These are phyloP conservation scores for Petunia axillaris DNA, from an alignment of 257 asterid genomes.

Conservation along the genomic window DNA sequence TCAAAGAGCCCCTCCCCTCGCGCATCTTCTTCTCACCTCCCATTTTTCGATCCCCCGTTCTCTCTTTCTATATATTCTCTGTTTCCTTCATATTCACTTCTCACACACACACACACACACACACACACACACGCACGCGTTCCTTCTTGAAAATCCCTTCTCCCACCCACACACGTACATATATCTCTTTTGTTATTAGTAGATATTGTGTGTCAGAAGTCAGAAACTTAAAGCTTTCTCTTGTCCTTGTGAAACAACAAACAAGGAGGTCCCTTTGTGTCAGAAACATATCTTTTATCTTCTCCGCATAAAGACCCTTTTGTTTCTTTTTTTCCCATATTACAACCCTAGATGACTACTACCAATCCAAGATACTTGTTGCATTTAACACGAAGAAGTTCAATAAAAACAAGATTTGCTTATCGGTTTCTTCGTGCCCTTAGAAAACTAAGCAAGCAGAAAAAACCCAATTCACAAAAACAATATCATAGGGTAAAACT, in stretches of 20 bases:
- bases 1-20: slow-evolving; percentile 31
- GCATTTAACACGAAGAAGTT: slow-evolving; percentile 37
- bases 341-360: slow-evolving; percentile 45
- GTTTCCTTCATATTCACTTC: slow-evolving; percentile 46
- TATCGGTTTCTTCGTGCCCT: slow-evolving; percentile 54
- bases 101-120: slow-evolving; percentile 19
- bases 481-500: slow-evolving; percentile 47
- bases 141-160: slow-evolving; percentile 29
- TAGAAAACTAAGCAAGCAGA: slow-evolving; percentile 41
- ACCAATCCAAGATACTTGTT: slow-evolving; percentile 8
- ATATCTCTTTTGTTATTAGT: slow-evolving; percentile 37
- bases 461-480: slow-evolving; percentile 13
- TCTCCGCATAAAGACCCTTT: not conserved
- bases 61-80: not conserved
- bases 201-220: slow-evolving; percentile 60
- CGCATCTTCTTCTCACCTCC: slow-evolving; percentile 56
- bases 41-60: slow-evolving; percentile 55
- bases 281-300: slow-evolving; percentile 65
- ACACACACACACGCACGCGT: not conserved
- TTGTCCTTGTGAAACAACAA: slow-evolving; percentile 47
- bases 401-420: slow-evolving; percentile 54
- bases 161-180: slow-evolving; percentile 27
- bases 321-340: slow-evolving; percentile 18
- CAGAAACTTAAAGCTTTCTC: slow-evolving; percentile 38
- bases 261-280: slow-evolving; percentile 51